phyloP scores from a whole-genome alignment of 371 early-diverging fungal species.

The Mucor racemosus region DNA sequence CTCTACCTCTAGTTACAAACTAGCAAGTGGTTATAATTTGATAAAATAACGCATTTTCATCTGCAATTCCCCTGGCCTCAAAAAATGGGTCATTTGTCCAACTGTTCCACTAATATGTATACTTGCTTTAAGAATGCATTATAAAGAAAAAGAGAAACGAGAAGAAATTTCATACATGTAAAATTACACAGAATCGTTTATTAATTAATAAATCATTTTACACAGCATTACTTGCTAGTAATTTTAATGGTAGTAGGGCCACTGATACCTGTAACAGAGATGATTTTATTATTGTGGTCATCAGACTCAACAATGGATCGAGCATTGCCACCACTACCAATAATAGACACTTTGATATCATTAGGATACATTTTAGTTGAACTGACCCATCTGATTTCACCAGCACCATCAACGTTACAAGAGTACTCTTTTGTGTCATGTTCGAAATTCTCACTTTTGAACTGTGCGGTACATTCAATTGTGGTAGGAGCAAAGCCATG shows the following conservation, averaged over 20 bases:
- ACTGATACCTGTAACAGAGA: constrained; percentile 20
- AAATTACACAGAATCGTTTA: neutral
- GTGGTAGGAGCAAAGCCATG: constrained; percentile 43
- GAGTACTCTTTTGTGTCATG: constrained; percentile 31
- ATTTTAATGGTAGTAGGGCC: constrained; percentile 36
- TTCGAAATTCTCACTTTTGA: constrained; percentile 40
- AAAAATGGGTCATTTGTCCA: neutral
- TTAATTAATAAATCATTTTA: neutral
- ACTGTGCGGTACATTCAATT: constrained; percentile 16
- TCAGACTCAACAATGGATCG: constrained; percentile 16
- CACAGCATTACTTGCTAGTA: constrained; percentile 1
- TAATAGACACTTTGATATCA: constrained; percentile 39
- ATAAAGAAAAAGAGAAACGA: neutral
- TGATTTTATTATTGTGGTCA: constrained; percentile 16
- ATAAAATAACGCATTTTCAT: neutral
- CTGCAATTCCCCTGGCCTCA: neutral
- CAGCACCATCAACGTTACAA: constrained; percentile 28
- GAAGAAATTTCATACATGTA: neutral
- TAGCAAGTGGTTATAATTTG: too few relatives aligned
- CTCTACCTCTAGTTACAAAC: too few relatives aligned
- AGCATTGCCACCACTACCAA: constrained; percentile 22
- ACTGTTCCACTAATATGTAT: neutral
- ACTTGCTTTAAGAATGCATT: neutral
- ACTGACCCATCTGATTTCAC: constrained; percentile 24
- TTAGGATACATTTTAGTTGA: constrained; percentile 47